Percentiles rank a stretch among this genome's conserved stretches.
Conservation (phyloP, 768 basidiomycete genomes). For the Holtermannia corniformis region DNA sequence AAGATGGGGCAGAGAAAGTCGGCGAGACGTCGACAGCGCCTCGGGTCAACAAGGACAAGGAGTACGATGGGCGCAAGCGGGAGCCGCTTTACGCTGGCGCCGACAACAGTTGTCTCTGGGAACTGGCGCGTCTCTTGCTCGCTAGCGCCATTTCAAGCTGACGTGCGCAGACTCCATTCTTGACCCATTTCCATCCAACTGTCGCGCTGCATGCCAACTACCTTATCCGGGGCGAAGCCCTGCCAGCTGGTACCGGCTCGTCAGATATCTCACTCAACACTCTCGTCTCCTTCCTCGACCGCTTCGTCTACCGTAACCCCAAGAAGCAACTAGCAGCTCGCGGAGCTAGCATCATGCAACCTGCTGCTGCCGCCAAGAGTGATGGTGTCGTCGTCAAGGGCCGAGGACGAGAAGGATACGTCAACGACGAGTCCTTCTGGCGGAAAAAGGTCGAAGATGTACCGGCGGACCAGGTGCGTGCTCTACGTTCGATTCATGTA, state of each 20-base stretch:
- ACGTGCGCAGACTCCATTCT: constrained; percentile 56
- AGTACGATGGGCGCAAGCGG: constrained; percentile 79
- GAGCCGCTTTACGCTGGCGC: constrained; percentile 82
- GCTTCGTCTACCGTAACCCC: constrained; percentile 94
- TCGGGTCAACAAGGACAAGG: constrained; percentile 5
- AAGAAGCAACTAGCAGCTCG: constrained; percentile 60
- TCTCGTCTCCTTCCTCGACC: constrained; percentile 86
- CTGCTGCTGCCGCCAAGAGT: constrained; percentile 60
- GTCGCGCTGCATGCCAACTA: constrained; percentile 77
- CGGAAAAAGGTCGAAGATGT: constrained; percentile 59
- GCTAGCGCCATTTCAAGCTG: neutral
- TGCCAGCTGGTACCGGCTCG: constrained; percentile 53
- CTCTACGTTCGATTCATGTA: neutral
- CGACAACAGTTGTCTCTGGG: constrained; percentile 71
- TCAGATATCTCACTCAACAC: constrained; percentile 88
- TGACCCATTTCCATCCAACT: constrained; percentile 83
- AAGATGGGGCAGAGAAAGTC: constrained; percentile 14
- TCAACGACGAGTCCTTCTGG: constrained; percentile 72
- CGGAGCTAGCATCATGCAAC: constrained; percentile 92
- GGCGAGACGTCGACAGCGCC: constrained; percentile 7
- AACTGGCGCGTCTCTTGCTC: constrained; percentile 55
- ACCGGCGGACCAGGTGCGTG: constrained; percentile 71
- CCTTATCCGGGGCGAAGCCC: constrained; percentile 58
- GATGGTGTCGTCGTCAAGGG: constrained; percentile 49
- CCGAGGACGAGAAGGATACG: constrained; percentile 47